Base-by-base conservation (phyloP, 2,329 filamentous ascomycete species). In the Colletotrichum horii region DNA sequence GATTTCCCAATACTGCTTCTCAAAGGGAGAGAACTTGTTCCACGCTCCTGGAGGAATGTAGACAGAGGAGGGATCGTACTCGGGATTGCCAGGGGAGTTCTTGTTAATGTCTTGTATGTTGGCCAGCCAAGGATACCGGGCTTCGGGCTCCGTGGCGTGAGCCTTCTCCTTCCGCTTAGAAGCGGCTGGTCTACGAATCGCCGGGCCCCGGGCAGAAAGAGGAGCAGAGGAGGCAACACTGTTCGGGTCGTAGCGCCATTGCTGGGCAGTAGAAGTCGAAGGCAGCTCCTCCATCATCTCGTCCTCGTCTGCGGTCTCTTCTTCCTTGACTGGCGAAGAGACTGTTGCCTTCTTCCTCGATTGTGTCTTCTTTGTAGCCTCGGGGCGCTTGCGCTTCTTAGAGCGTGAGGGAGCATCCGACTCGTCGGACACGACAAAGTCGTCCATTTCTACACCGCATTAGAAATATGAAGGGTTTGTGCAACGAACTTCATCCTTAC, bases 1-100 rank as follows among this genome's bases (percentile, higher is more conserved):
- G 84, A 99, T 98, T 81, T 98, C 95, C 97, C 97, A 99, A 83
- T 99, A 99, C 83, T 99, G 97, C 84, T 96, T 97, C 85, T 99
- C 97, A 78, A 99, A 99, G 0, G 96, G 91, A 0, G 96, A 97
- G 82, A 99, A 98, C 30, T 94, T 93, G 34, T 87, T 86, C 93
- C 93, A 98, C 1, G 95, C 95, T 38, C 88, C 82, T 0, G 95
- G 94, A 1, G 97, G 97, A 38, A 99, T 94, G 83, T 93, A 98
- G n/a, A 99, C 90, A 0, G 96, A 97, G 24, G 95, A 91, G 11
- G 95, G 95, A 80, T 99, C 96, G 80, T 96, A 98, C 72, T 99
- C 96, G 0, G 96, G 94, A 83, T 98, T 92, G 12, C 91, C 93
- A 1, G 91, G 91, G 0, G 93, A 90, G 80, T 98, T 93, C 68